Evolutionary conservation across 2,329 filamentous ascomycete genomes (phyloP), one percentile per base, ranked within the genome.

Genomic region (Sporothrix inflata): DNA sequence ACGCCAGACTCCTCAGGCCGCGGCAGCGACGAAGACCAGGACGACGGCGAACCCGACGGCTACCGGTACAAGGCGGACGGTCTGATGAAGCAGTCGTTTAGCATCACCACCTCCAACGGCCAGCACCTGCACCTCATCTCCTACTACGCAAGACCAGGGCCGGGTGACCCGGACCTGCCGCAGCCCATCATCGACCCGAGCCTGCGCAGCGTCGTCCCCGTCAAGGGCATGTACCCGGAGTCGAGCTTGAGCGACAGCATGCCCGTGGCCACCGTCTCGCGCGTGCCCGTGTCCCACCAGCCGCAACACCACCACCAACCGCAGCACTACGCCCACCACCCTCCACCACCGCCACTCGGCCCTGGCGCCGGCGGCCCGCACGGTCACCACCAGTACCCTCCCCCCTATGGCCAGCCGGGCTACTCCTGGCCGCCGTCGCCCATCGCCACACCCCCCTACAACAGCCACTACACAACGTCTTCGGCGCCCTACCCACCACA

Each of bases 11-110:
- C 76, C 8, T 74, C 92, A 77, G 90, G 89, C 73, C 90, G 91
- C 75, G 90, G 89, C 38, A 95, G 92, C 79, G 94, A 97, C 78
- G 94, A 96, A 66, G 92, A 97, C 77, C 93, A 92, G 66, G 92
- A 94, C 75, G 91, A 93, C 70, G 92, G 89, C 76, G 94, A 97
- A 78, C 93, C 93, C 0, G 94, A 97, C 80, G 94, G 94, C 55
- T 97, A 97, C 81, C 87, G 94, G 75, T 97, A 97, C 83, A 99
- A 98, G 85, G 93, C 92, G 11, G 96, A 99, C 78, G 96, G 96
- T 0, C 87, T 99, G 4, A 98, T 98, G 94, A 99, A 99, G 87
- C 96, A 99, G 83, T 98, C 96, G 0, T 99, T 98, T 86, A 98
- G 95, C 83, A 98, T 99, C 83, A 98, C 94, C 27, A 98, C 96